Conservation (phyloP, 1,139 yeast genomes). For the Zhuliangozyma parablackwelliae region DNA sequence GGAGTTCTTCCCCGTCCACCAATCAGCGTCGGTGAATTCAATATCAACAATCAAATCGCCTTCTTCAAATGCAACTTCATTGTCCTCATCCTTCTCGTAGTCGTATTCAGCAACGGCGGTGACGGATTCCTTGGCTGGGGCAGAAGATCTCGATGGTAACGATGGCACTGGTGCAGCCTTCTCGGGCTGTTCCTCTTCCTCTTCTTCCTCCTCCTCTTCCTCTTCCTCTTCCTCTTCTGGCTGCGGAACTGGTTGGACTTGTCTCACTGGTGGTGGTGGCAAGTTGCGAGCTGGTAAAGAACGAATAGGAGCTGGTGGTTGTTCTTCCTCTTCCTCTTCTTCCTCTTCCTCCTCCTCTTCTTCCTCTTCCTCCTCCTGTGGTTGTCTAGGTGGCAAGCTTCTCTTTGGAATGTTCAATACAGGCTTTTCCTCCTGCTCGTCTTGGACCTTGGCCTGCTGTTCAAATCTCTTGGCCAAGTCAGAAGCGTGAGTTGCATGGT, state of each 20-base stretch:
- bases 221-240: slow-evolving; percentile 16
- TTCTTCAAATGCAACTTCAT: slow-evolving; percentile 62
- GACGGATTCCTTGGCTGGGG: slow-evolving; percentile 20
- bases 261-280: slow-evolving; percentile 15
- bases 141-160: slow-evolving; percentile 11
- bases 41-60: slow-evolving; percentile 64
- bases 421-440: slow-evolving; percentile 14
- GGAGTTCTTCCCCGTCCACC: slow-evolving; percentile 76
- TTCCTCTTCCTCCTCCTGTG: slow-evolving; percentile 16
- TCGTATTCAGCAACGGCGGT: slow-evolving; percentile 63
- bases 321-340: slow-evolving; percentile 13
- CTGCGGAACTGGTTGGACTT: not conserved
- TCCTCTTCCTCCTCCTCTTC: slow-evolving; percentile 13
- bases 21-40: slow-evolving; percentile 68
- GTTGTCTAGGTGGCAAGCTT: slow-evolving; percentile 17
- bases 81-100: slow-evolving; percentile 70
- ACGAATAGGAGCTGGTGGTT: not conserved
- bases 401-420: slow-evolving; percentile 17
- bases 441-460: slow-evolving; percentile 12
- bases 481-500: slow-evolving; percentile 7
- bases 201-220: slow-evolving; percentile 16
- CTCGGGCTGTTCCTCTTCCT: slow-evolving; percentile 14
- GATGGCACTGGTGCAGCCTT: slow-evolving; percentile 12
- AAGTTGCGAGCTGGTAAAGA: slow-evolving; percentile 16
- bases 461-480: slow-evolving; percentile 18